Percentiles rank a stretch among this genome's conserved stretches.
Evolutionary conservation across 1,139 yeast species (phyloP).

Genomic region (Keqinozyma sinolaborantium): DNA sequence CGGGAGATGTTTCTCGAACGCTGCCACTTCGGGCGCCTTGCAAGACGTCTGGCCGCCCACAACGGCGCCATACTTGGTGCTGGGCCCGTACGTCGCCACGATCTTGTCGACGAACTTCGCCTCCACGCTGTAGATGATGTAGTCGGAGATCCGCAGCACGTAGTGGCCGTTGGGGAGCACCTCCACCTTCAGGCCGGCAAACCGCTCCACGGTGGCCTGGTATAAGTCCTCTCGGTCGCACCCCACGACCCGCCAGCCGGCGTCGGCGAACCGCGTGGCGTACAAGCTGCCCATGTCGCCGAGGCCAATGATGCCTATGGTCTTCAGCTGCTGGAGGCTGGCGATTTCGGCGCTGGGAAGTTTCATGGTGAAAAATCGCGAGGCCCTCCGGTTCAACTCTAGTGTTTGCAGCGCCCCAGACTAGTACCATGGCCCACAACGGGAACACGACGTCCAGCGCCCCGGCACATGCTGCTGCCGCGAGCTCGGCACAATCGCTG

Average conservation of each 20-base stretch:
- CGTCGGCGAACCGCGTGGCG: slow-evolving; percentile 70
- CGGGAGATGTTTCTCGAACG: slow-evolving; percentile 77
- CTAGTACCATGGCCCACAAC: too few species aligned
- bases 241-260: slow-evolving; percentile 91
- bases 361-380: slow-evolving; percentile 1
- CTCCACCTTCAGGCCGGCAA: slow-evolving; percentile 42
- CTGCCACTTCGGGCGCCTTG: slow-evolving; percentile 83
- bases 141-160: slow-evolving; percentile 79
- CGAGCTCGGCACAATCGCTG: too few species aligned
- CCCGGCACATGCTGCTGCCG: too few species aligned
- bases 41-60: slow-evolving; percentile 99
- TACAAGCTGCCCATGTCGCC: slow-evolving; percentile 96
- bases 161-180: slow-evolving; percentile 73
- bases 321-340: slow-evolving; percentile 29
- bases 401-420: too few species aligned
- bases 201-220: slow-evolving; percentile 42
- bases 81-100: slow-evolving; percentile 74
- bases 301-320: slow-evolving; percentile 86
- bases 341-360: slow-evolving; percentile 10
- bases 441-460: too few species aligned
- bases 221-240: slow-evolving; percentile 78
- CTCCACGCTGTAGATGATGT: slow-evolving; percentile 84
- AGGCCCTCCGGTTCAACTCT: neutral
- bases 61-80: slow-evolving; percentile 81
- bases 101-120: slow-evolving; percentile 76